These are phyloP conservation scores for Podaxis sp. DNA, from an alignment of 768 basidiomycete species.

Conservation along the genomic window DNA sequence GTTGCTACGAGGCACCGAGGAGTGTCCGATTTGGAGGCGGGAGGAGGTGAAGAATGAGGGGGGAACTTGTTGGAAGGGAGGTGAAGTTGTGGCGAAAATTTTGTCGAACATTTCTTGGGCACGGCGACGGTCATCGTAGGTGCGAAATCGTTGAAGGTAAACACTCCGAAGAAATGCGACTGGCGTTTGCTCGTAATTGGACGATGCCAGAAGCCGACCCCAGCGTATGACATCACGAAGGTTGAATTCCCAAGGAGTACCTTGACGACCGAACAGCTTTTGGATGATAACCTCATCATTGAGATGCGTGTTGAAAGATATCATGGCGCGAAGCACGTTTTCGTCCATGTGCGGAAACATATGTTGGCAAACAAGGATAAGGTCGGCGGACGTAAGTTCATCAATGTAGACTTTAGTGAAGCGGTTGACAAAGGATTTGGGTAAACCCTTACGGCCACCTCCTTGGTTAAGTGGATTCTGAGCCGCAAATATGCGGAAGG, in stretches of 20 bases:
- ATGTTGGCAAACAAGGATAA: slow-evolving; percentile 73
- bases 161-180: slow-evolving; percentile 63
- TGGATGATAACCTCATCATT: slow-evolving; percentile 64
- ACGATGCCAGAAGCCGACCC: slow-evolving; percentile 54
- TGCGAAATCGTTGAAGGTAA: slow-evolving; percentile 88
- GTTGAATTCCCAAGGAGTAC: slow-evolving; percentile 98
- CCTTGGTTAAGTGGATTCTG: slow-evolving; percentile 97
- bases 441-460: slow-evolving; percentile 94
- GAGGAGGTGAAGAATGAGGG: slow-evolving; percentile 43
- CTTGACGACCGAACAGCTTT: slow-evolving; percentile 70
- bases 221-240: slow-evolving; percentile 92
- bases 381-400: slow-evolving; percentile 75
- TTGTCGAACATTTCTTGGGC: slow-evolving; percentile 55
- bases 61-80: slow-evolving; percentile 26
- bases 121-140: slow-evolving; percentile 54
- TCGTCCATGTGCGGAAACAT: slow-evolving; percentile 64
- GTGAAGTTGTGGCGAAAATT: slow-evolving; percentile 36
- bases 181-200: slow-evolving; percentile 41
- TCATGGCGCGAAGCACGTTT: slow-evolving; percentile 66
- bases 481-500: slow-evolving; percentile 97
- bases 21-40: slow-evolving; percentile 67
- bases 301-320: slow-evolving; percentile 73
- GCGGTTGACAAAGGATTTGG: slow-evolving; percentile 95
- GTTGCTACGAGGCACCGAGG: slow-evolving; percentile 37
- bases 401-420: slow-evolving; percentile 98